Conservation (phyloP, 2,329 filamentous ascomycete genomes). For the Nannizziopsis arthrosporioides region DNA sequence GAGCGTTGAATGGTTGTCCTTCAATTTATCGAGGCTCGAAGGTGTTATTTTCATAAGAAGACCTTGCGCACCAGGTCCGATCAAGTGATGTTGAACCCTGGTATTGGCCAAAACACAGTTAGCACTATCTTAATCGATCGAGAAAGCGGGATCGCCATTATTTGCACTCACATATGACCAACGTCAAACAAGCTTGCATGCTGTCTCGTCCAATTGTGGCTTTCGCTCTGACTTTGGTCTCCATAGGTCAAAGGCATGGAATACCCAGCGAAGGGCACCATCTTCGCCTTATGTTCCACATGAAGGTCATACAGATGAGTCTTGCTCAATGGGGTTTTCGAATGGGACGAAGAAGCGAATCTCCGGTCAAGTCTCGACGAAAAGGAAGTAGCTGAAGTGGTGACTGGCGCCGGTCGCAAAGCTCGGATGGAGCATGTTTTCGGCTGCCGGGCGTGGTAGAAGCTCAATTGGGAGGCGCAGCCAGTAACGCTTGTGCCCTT, state of each 20-base stretch:
- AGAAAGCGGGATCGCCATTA: not conserved
- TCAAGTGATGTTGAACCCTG: slow-evolving; percentile 69
- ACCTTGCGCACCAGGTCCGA: slow-evolving; percentile 63
- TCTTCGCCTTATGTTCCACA: slow-evolving; percentile 68
- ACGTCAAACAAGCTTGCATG: slow-evolving; percentile 92
- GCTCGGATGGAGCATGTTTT: slow-evolving; percentile 9
- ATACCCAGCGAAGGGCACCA: slow-evolving; percentile 93
- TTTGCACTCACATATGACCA: slow-evolving; percentile 65
- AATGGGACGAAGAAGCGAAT: slow-evolving; percentile 24
- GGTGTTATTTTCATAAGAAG: slow-evolving; percentile 82
- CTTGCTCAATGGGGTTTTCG: slow-evolving; percentile 24
- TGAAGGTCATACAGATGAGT: slow-evolving; percentile 73
- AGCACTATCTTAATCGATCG: not conserved
- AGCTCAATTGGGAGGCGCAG: slow-evolving; percentile 22
- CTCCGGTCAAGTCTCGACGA: slow-evolving; percentile 19
- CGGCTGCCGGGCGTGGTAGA: slow-evolving; percentile 6
- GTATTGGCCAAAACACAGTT: not conserved
- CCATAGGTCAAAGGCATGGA: slow-evolving; percentile 86
- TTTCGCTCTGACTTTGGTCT: slow-evolving; percentile 64
- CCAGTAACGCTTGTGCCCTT: slow-evolving; percentile 21
- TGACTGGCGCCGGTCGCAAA: not conserved
- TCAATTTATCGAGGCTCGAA: slow-evolving; percentile 54
- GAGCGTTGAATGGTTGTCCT: slow-evolving; percentile 60
- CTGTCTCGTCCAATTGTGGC: slow-evolving; percentile 78
- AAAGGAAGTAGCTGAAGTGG: not conserved